Evolutionary conservation across 352 stramenopile species (phyloP).

Genomic region (Pythium volutum): DNA sequence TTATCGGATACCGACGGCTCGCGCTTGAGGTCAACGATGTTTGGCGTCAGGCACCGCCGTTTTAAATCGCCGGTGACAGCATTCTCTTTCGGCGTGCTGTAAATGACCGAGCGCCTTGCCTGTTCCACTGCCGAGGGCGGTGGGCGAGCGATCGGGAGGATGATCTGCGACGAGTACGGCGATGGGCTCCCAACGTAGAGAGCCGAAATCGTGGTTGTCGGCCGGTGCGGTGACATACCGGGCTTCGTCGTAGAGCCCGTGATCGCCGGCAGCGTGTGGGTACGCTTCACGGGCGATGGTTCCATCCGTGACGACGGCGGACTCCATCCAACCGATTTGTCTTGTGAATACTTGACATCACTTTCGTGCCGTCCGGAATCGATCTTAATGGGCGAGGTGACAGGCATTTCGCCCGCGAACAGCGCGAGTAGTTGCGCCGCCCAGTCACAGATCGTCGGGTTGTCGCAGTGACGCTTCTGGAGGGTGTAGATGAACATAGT

Average conservation of each 20-base stretch:
- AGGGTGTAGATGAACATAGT: constrained; percentile 81
- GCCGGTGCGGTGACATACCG: constrained; percentile 33
- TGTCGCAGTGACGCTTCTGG: constrained; percentile 63
- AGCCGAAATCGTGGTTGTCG: constrained; percentile 58
- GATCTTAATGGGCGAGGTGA: constrained; percentile 47
- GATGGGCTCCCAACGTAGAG: constrained; percentile 49
- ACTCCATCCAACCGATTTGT: constrained; percentile 1
- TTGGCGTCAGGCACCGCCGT: constrained; percentile 53
- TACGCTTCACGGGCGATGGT: not conserved
- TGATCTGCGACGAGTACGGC: constrained; percentile 42
- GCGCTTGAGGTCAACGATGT: constrained; percentile 29
- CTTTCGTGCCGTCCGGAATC: constrained; percentile 17
- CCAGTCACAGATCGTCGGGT: constrained; percentile 40
- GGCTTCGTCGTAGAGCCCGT: constrained; percentile 16
- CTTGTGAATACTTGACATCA: not conserved
- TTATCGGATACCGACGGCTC: constrained; percentile 14
- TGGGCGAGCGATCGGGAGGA: constrained; percentile 42
- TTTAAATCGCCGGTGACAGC: constrained; percentile 42
- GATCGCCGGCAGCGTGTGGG: constrained; percentile 37
- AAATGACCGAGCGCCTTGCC: constrained; percentile 43
- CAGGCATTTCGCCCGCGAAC: constrained; percentile 54
- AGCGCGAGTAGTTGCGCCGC: constrained; percentile 37
- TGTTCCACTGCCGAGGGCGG: constrained; percentile 48
- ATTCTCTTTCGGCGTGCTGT: constrained; percentile 61
- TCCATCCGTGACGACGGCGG: not conserved